These are phyloP conservation scores for Eucalyptus marginata DNA, from an alignment of 345 rosid species.

Conservation along the genomic window DNA sequence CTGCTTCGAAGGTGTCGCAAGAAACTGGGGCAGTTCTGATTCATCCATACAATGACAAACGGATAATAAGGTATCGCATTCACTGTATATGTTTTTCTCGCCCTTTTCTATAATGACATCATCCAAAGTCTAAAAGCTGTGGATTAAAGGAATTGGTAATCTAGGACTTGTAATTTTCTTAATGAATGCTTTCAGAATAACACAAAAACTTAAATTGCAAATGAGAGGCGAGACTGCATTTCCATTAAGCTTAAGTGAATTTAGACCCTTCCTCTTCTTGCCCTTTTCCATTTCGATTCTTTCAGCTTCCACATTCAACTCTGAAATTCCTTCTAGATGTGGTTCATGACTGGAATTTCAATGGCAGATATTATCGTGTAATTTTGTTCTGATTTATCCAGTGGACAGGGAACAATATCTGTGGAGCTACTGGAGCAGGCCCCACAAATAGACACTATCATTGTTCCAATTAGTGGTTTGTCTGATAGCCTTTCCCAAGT, in stretches of 20 bases:
- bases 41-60: slow-evolving; percentile 70
- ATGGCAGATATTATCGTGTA: neutral
- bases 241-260: neutral
- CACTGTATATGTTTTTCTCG: neutral
- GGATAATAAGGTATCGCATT: slow-evolving; percentile 52
- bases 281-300: neutral
- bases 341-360: neutral
- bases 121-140: neutral
- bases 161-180: neutral
- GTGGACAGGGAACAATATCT: slow-evolving; percentile 87
- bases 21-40: slow-evolving; percentile 81
- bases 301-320: neutral
- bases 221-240: neutral
- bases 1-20: slow-evolving; percentile 42
- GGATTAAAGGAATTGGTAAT: neutral
- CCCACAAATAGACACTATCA: slow-evolving; percentile 53
- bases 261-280: neutral
- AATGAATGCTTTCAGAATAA: neutral
- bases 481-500: neutral
- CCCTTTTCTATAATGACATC: neutral
- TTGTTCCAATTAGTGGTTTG: slow-evolving; percentile 85
- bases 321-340: neutral
- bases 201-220: neutral
- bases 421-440: slow-evolving; percentile 78
- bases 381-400: slow-evolving; percentile 8